Base-by-base conservation (phyloP, 331 rosid genomes). In the Malus hybrid region DNA sequence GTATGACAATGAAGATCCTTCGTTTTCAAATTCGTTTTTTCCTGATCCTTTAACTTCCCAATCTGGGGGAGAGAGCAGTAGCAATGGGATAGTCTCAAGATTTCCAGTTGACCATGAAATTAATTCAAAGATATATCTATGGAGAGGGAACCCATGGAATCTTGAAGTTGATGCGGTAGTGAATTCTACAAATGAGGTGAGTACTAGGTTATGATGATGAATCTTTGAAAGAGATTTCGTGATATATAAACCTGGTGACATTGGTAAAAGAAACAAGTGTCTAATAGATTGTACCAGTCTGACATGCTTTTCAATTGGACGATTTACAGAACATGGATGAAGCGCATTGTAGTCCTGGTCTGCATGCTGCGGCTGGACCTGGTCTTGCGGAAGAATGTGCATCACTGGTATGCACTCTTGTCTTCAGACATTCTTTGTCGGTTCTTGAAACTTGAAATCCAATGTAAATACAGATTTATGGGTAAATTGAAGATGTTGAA, bases 351-450 rank as follows among this genome's bases (percentile, higher is more conserved):
- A 94, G 97, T 84, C 86, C 92, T 31, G 97, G 97, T 27, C 75
- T 92, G 87, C 99, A 90, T 84, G 93, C 96, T 64, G 97, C 97
- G 19, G 97, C 99, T 79, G 99, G 99, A 87, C 97, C 97, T 76
- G 96, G 93, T 79, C 97, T 94, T 83, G 90, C 90, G 19, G 99
- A 94, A 89, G 99, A 94, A 85, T 94, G 97, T 82, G 90, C 90
- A 59, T 59, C 96, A 71, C 78, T 90, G 97, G 99, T 94, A 87
- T 61, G 12, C 46, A 80, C 60, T 69, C 46, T 65, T 80, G 66
- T 70, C 60, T 57, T 71, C 77, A 70, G 57, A 66, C 66, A 39
- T 62, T 28, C 18, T 54, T 71, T 16, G 18, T 67, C 11, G 13
- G 62, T 63, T 56, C 63, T 50, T 65, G 67, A 48, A 10, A 34